Base-by-base conservation (phyloP, 371 early-diverging fungal species). In the Zopfochytrium polystomum region DNA sequence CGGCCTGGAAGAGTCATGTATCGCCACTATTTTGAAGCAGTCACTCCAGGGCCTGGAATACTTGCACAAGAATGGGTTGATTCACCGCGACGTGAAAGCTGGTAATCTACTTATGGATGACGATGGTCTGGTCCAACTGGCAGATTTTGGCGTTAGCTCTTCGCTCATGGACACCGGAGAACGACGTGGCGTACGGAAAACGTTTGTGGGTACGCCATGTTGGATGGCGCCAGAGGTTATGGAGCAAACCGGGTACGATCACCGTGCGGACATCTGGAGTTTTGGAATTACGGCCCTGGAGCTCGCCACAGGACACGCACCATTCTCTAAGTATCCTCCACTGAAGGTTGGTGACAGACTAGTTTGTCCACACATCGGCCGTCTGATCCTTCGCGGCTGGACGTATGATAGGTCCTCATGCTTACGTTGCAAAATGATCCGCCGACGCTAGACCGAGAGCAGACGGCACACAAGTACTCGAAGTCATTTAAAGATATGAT, bases 71-170 rank as follows among this genome's bases (percentile, higher is more conserved):
- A 88, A 89, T 68, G 89, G 89, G 9, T 83, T 90, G 69, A 92
- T 95, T 58, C 95, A 95, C 76, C 80, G 95, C 57, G 95, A 95
- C 76, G 88, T 92, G 27, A 94, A 92, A 63, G 92, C 92, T 6
- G 90, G 90, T 5, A 95, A 95, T 74, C 69, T 95, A 43, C 67
- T 95, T 43, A 77, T 93, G 74, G 90, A 90, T 67, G 85, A 86
- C 3, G 86, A 89, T 56, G 92, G 93, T 1, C 73, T 84, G n/a
- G 90, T 92, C 0, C 71, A 89, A 43, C 69, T 95, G 34, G 93
- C 87, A 25, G 95, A 95, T 77, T 95, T 95, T 72, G 93, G 95
- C 18, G 94, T 93, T 0, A 85, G 86, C 6, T 84, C 86, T 2
- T 86, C 87, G 1, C 68, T 92, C 55, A 83, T 85, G 77, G 91